These are phyloP conservation scores for Diversispora eburnea DNA, from an alignment of 192 early-diverging fungal species.

Conservation along the genomic window DNA sequence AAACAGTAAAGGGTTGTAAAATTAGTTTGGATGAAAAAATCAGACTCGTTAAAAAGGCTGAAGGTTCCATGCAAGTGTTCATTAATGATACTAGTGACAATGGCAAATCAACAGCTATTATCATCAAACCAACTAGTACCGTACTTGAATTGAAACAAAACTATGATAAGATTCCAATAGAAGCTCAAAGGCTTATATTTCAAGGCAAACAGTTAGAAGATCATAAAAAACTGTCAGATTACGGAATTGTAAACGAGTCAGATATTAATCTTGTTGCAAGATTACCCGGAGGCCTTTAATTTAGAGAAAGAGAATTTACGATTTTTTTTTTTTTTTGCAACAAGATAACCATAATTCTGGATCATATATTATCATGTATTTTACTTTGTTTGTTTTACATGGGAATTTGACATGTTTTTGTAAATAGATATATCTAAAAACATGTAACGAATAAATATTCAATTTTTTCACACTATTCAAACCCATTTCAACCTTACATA, in stretches of 20 bases:
- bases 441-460: too few relatives aligned
- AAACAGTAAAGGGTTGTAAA: background rate
- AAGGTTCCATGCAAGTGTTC: slow-evolving; percentile 11
- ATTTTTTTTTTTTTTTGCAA: too few relatives aligned
- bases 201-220: slow-evolving; percentile 41
- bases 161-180: slow-evolving; percentile 6
- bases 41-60: slow-evolving; percentile 8
- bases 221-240: slow-evolving; percentile 38
- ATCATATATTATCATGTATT: too few relatives aligned
- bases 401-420: too few relatives aligned
- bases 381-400: too few relatives aligned
- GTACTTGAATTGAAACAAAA: slow-evolving; percentile 9
- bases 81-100: background rate
- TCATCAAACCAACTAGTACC: background rate
- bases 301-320: too few relatives aligned
- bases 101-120: slow-evolving; percentile 10
- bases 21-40: slow-evolving; percentile 7
- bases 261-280: background rate
- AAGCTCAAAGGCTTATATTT: slow-evolving; percentile 33
- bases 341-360: too few relatives aligned
- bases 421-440: too few relatives aligned
- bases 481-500: too few relatives aligned
- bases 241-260: slow-evolving; percentile 33
- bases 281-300: slow-evolving; percentile 1
- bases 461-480: too few relatives aligned